These are phyloP conservation scores for Cutaneotrichosporon sp. DNA, from an alignment of 1,284 basidiomycete genomes.

Conservation along the genomic window DNA sequence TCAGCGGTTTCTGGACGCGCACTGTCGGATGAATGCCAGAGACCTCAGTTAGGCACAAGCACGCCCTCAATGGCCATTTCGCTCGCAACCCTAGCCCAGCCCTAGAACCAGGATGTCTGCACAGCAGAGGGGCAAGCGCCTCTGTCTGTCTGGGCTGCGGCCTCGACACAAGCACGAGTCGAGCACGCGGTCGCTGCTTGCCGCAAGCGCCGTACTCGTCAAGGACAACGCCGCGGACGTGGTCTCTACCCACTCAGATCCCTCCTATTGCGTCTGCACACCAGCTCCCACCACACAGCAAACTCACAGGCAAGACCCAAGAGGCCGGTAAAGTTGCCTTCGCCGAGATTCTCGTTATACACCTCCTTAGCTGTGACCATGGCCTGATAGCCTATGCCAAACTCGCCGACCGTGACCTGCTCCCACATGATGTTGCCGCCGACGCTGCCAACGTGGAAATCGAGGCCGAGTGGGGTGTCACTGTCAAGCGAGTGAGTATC, in stretches of 20 bases:
- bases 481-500: conserved; percentile 39
- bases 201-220: too few species aligned
- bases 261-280: background rate
- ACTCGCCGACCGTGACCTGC: conserved; percentile 41
- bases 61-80: too few species aligned
- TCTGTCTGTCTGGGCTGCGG: too few species aligned
- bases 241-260: too few species aligned
- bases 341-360: conserved; percentile 42
- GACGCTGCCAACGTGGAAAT: conserved; percentile 42
- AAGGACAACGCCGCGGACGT: too few species aligned
- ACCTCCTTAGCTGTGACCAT: conserved; percentile 47
- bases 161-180: too few species aligned
- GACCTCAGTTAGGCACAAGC: too few species aligned
- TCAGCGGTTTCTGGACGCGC: background rate
- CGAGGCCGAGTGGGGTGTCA: conserved; percentile 32
- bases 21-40: too few species aligned
- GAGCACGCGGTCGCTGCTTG: too few species aligned
- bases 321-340: conserved; percentile 47
- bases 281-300: background rate
- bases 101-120: too few species aligned
- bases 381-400: conserved; percentile 51
- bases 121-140: too few species aligned
- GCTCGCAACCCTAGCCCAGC: too few species aligned
- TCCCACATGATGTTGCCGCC: conserved; percentile 52
- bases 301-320: conserved; percentile 47